Base-by-base conservation (phyloP, 495 filamentous ascomycete species). In the Talaromyces nanjingensis region DNA sequence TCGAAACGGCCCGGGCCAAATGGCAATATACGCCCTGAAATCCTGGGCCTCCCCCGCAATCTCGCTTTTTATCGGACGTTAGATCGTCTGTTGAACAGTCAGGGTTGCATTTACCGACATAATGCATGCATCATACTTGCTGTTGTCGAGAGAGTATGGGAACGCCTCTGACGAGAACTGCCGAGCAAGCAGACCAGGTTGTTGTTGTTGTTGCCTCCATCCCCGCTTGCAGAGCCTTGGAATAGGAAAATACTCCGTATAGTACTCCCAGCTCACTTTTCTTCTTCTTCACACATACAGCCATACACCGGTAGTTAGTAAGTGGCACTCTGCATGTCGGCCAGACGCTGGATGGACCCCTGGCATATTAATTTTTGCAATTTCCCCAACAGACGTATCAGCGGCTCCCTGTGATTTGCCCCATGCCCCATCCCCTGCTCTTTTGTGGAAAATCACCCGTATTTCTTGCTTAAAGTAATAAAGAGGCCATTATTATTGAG, bases 81-180 rank as follows among this genome's bases (percentile, higher is more conserved):
- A 14, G 52, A 55, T 25, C 25, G 24, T 6, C 49, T 14, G n/a
- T 14, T 55, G 52, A 12, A 59, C 7, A 59, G 31, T 18, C 56
- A 59, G 56, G 56, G 56, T 59, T 33, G 56, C 56, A 59, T 59
- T 37, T 59, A 12, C 56, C 56, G 56, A 59, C 56, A 59, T 59
- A 37, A 59, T 37, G 45, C 45, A 49, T 49, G 45, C 5, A 49
- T 49, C 12, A 45, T 49, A 49, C 18, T 20, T 49, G 45, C n/a
- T 18, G 18, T 49, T 49, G 45, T 49, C 45, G n/a, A 20, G 45
- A 45, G n/a, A 22, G 6, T 7, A 4, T 18, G 45, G 27, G 14
- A 20, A 20, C 45, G 45, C 45, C 45, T 49, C 45, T 49, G 45
- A 49, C 11, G 45, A 49, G n/a, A 49, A 49, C 0, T 20, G 45